Evolutionary conservation across 2,329 filamentous ascomycete species (phyloP).

Genomic region (Botrytis elliptica): DNA sequence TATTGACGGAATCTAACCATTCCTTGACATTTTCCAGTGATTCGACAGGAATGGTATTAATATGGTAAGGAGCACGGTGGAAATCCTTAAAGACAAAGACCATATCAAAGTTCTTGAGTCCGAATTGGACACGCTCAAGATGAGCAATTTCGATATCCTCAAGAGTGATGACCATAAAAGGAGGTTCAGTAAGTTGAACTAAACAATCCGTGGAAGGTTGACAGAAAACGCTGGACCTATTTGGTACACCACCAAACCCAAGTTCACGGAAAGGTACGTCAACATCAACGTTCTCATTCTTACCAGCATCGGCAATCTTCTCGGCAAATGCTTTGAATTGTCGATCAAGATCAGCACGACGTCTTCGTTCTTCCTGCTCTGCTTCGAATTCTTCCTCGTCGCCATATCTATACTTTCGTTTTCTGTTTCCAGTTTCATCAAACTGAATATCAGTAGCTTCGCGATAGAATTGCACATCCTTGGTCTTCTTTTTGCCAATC

Average conservation of each 20-base stretch:
- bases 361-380: slow-evolving; percentile 92
- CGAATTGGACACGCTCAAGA: slow-evolving; percentile 92
- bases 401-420: slow-evolving; percentile 95
- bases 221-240: slow-evolving; percentile 91
- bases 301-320: slow-evolving; percentile 94
- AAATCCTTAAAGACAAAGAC: slow-evolving; percentile 99
- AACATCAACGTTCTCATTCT: slow-evolving; percentile 85
- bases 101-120: slow-evolving; percentile 97
- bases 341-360: slow-evolving; percentile 87
- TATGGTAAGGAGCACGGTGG: slow-evolving; percentile 80
- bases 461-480: slow-evolving; percentile 96
- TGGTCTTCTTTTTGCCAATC: slow-evolving; percentile 96
- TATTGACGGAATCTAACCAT: slow-evolving; percentile 94
- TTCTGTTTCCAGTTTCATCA: slow-evolving; percentile 96
- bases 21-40: slow-evolving; percentile 94
- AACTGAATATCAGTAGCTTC: slow-evolving; percentile 99
- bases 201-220: slow-evolving; percentile 96
- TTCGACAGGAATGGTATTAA: slow-evolving; percentile 98
- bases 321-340: slow-evolving; percentile 96
- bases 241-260: slow-evolving; percentile 94
- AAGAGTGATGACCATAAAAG: slow-evolving; percentile 92
- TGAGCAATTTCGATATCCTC: slow-evolving; percentile 96
- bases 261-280: slow-evolving; percentile 97
- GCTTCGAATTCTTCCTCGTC: slow-evolving; percentile 99
- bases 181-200: slow-evolving; percentile 94